Evolutionary conservation across 768 basidiomycete genomes (phyloP).

Genomic region (Mycena latifolia): DNA sequence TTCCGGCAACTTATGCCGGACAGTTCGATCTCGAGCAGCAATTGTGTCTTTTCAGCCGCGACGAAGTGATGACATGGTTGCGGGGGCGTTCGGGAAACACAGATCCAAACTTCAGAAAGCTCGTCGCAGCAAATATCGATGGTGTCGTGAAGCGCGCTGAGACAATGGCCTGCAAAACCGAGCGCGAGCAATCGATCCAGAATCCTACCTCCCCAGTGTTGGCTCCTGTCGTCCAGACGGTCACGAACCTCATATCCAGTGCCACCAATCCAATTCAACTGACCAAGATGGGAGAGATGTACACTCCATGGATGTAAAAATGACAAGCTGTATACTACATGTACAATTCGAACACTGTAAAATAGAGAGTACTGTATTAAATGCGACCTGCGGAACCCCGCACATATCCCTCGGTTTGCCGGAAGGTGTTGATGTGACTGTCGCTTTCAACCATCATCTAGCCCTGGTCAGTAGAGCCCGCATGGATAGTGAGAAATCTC

Average conservation of each 20-base stretch:
- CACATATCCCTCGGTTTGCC: conserved; percentile 82
- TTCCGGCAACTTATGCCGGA: conserved; percentile 16
- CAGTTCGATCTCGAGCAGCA: conserved; percentile 93
- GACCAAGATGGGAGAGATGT: conserved; percentile 87
- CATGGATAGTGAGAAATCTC: conserved; percentile 40
- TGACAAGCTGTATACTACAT: too few relatives aligned
- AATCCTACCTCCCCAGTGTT: conserved; percentile 51
- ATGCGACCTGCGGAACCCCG: conserved; percentile 56
- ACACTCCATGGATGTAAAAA: conserved; percentile 86
- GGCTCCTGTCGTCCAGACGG: conserved; percentile 81
- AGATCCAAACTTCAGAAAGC: conserved; percentile 69
- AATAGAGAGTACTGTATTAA: too few relatives aligned
- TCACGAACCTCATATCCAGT: conserved; percentile 84
- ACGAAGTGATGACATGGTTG: conserved; percentile 90
- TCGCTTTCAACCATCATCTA: conserved; percentile 87
- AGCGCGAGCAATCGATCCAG: conserved; percentile 73
- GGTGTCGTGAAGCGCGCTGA: conserved; percentile 85
- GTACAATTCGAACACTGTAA: too few relatives aligned
- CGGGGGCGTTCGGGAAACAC: conserved; percentile 62
- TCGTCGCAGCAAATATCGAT: conserved; percentile 69
- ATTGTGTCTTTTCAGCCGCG: conserved; percentile 90
- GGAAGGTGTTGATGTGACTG: conserved; percentile 72
- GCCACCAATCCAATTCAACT: conserved; percentile 91
- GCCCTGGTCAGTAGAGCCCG: conserved; percentile 5
- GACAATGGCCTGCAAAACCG: conserved; percentile 86